These are phyloP conservation scores for Yamadazyma membranifaciens DNA, from an alignment of 1,139 yeast genomes.

Conservation along the genomic window DNA sequence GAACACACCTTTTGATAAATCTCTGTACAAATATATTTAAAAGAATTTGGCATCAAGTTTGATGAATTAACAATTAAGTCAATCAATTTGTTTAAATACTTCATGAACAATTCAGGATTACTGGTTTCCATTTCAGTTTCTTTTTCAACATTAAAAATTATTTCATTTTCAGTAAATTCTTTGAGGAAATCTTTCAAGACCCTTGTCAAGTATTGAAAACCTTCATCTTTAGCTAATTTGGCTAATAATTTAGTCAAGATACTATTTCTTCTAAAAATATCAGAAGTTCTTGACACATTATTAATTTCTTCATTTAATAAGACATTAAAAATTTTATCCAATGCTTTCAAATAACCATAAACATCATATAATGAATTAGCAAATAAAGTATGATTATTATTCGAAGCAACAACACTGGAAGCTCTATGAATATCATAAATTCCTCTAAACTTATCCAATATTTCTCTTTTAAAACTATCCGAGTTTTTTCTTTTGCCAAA, in stretches of 20 bases:
- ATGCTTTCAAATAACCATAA: slow-evolving; percentile 51
- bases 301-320: slow-evolving; percentile 63
- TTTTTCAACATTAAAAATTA: slow-evolving; percentile 69
- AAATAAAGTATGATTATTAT: slow-evolving; percentile 45
- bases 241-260: slow-evolving; percentile 78
- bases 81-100: slow-evolving; percentile 57
- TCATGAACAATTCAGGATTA: slow-evolving; percentile 49
- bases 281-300: slow-evolving; percentile 61
- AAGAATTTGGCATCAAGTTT: slow-evolving; percentile 64
- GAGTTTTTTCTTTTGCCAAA: slow-evolving; percentile 19
- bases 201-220: slow-evolving; percentile 52
- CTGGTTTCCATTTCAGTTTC: slow-evolving; percentile 19
- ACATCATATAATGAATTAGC: slow-evolving; percentile 70
- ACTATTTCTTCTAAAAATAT: slow-evolving; percentile 76
- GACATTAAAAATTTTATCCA: slow-evolving; percentile 55
- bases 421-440: slow-evolving; percentile 43
- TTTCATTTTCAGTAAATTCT: slow-evolving; percentile 50
- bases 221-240: slow-evolving; percentile 66
- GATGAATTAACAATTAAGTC: slow-evolving; percentile 60
- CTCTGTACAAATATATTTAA: slow-evolving; percentile 71
- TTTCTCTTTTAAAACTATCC: slow-evolving; percentile 11
- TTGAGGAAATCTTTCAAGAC: slow-evolving; percentile 57
- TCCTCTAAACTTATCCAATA: slow-evolving; percentile 19
- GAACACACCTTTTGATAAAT: slow-evolving; percentile 62
- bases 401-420: slow-evolving; percentile 66